These are phyloP conservation scores for Colletotrichum neosansevieriae DNA, from an alignment of 2,329 filamentous ascomycete genomes.

Conservation along the genomic window DNA sequence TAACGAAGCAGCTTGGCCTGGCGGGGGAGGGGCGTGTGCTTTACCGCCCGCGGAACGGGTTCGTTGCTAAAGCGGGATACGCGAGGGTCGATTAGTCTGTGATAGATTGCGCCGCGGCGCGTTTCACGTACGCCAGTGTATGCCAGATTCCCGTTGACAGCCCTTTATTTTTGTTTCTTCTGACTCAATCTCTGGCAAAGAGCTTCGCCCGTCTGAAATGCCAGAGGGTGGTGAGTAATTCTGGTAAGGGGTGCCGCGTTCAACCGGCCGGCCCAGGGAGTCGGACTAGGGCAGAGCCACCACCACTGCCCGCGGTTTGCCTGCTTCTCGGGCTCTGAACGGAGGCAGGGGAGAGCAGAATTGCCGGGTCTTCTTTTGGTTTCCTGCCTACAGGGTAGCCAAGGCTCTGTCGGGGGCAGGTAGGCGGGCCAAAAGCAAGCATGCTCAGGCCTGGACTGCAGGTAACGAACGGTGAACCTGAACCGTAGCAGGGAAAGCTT, in stretches of 20 bases:
- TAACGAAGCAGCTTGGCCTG: neutral
- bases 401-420: neutral
- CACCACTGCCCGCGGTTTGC: too few relatives aligned
- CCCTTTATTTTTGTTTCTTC: constrained; percentile 13
- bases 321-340: too few relatives aligned
- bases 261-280: neutral
- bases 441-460: neutral
- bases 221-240: constrained; percentile 18
- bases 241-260: neutral
- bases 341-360: constrained; percentile 4
- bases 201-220: neutral
- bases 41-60: neutral
- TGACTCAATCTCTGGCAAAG: neutral
- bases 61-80: constrained; percentile 23
- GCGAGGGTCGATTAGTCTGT: neutral
- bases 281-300: neutral
- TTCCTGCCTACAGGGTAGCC: constrained; percentile 12
- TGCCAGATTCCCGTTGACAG: constrained; percentile 3
- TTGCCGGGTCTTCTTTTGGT: neutral
- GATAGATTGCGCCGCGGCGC: neutral
- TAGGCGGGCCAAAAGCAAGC: constrained; percentile 21
- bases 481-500: neutral
- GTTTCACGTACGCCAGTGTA: constrained; percentile 19
- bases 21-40: neutral
- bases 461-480: constrained; percentile 1